phyloP scores from a whole-genome alignment of 1,284 basidiomycete species.

The Hemileia vastatrix region DNA sequence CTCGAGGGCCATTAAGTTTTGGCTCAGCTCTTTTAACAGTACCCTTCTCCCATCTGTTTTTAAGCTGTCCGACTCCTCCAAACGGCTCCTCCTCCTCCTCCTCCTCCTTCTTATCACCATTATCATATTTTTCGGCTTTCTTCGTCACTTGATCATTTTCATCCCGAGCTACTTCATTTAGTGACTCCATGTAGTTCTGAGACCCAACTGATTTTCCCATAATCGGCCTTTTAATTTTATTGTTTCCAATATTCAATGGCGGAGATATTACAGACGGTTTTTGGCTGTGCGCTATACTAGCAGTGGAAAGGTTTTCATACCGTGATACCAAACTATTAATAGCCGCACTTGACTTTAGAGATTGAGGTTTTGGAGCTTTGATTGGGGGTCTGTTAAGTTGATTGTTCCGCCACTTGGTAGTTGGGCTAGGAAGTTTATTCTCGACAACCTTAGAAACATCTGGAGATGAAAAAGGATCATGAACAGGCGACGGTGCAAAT shows the following conservation, averaged over 20 bases:
- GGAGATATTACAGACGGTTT: not conserved
- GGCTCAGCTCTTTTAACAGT: not conserved
- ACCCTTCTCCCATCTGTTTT: conserved; percentile 17
- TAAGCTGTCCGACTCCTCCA: conserved; percentile 5
- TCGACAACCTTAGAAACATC: too few relatives aligned
- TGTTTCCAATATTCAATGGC: not conserved
- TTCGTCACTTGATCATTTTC: not conserved
- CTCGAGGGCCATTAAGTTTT: not conserved
- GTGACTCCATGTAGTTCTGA: too few relatives aligned
- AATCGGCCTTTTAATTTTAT: not conserved
- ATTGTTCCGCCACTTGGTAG: not conserved
- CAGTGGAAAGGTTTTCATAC: conserved; percentile 9
- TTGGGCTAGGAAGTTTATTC: not conserved
- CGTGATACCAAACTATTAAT: conserved; percentile 21
- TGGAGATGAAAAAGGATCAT: conserved; percentile 18
- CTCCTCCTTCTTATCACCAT: too few relatives aligned
- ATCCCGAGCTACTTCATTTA: not conserved
- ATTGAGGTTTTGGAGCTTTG: conserved; percentile 20
- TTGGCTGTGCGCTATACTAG: not conserved
- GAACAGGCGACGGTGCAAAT: conserved; percentile 11
- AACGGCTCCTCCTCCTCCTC: not conserved
- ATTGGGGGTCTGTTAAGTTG: conserved; percentile 7
- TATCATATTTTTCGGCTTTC: not conserved
- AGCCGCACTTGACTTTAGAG: conserved; percentile 16
- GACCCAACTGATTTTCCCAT: not conserved